These are phyloP conservation scores for Cornus suecica DNA, from an alignment of 148 eudicot genomes.

Conservation along the genomic window DNA sequence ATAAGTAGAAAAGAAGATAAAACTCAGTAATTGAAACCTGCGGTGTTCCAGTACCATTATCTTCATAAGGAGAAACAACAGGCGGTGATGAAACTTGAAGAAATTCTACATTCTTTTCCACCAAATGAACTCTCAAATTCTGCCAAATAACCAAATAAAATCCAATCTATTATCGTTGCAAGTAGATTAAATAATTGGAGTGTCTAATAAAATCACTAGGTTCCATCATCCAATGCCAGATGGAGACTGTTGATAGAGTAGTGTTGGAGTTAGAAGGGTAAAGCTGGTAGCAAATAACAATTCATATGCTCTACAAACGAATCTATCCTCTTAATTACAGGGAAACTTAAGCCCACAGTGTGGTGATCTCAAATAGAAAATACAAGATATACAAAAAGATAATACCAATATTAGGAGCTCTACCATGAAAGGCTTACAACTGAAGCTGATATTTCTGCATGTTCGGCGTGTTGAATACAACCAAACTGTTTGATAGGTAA, in stretches of 20 bases:
- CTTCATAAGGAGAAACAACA: conserved; percentile 57
- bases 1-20: background rate
- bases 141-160: conserved; percentile 26
- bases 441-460: background rate
- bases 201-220: background rate
- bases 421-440: background rate
- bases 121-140: conserved; percentile 53
- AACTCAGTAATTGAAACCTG: conserved; percentile 24
- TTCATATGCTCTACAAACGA: background rate
- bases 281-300: background rate
- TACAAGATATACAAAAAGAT: background rate
- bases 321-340: background rate
- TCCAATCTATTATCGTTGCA: background rate
- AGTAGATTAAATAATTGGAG: background rate
- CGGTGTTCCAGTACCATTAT: conserved; percentile 35
- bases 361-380: background rate
- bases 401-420: background rate
- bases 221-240: background rate
- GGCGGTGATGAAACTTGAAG: conserved; percentile 72
- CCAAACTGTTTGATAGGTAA: no score
- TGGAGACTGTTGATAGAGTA: background rate
- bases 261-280: background rate
- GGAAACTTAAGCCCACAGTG: background rate
- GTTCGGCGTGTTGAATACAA: no score
- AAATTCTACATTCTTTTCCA: conserved; percentile 41